Evolutionary conservation across 306 rosid genomes (phyloP), one percentile per base, ranked within the genome.

Genomic region (Rosa persica): DNA sequence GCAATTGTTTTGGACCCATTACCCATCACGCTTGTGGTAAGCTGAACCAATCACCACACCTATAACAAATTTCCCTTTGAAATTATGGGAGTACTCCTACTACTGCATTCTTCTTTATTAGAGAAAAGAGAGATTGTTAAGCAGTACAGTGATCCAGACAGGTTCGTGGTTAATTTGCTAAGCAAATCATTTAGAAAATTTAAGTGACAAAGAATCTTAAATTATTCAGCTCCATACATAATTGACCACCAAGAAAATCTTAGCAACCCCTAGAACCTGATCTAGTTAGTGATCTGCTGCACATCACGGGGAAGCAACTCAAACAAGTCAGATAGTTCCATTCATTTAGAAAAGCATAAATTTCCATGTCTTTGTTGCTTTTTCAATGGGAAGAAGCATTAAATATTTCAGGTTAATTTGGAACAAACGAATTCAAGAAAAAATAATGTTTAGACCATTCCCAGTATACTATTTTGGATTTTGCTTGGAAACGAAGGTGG

Each of bases 401-500:
- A 17, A 39, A 42, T 9, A 58, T 55, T 22, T 58, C 20, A 44
- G 60, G 46, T 61, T 27, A 12, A 40, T 57, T 55, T 61, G 73
- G 12, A 43, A 68, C 15, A 30, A 25, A 30, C 55, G 55, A 10
- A 39, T 75, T 40, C 9, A 57, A 74, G 54, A 16, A 52, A 38
- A 12, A 4, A 8, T 22, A 7, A n/a, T 40, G 40, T 57, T 13
- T 58, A 30, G 2, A 30, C 44, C 17, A 4, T 27, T 40, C 11
- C 52, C 48, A 36, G 34, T 34, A 43, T 57, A 40, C 30, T 16
- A 73, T 52, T 54, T 78, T 64, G 72, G 79, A 81, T 82, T 78
- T 94, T 90, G 92, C 98, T 92, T 95, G 64, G 81, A 84, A 85
- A 81, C 67, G 54, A 95, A 92, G 92, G 76, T 82, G 89, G 46